A percentile compares a stretch with the other conserved stretches of the same genome.
phyloP scores from a whole-genome alignment of 306 rosid genomes.

The Quercus suber region DNA sequence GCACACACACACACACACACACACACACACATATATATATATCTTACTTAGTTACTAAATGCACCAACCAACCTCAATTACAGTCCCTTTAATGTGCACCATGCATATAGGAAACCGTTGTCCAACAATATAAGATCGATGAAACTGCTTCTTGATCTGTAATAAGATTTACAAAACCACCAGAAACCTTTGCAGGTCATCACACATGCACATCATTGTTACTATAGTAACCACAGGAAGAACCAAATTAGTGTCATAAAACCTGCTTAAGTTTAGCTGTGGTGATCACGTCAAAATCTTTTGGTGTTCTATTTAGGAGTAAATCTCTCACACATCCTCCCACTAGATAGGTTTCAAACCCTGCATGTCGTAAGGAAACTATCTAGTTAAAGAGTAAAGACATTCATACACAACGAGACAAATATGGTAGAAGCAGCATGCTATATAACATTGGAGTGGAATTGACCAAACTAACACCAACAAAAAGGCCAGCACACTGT shows the following conservation, averaged over 20 bases:
- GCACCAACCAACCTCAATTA: conserved; percentile 60
- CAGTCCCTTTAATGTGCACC: conserved; percentile 55
- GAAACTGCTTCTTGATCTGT: conserved; percentile 57
- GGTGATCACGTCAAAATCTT: conserved; percentile 91
- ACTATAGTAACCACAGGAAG: conserved; percentile 4
- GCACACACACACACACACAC: background rate
- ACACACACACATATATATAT: background rate
- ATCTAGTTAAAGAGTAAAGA: conserved; percentile 13
- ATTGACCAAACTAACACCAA: background rate
- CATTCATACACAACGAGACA: background rate
- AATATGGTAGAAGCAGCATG: background rate
- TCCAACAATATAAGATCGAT: conserved; percentile 52
- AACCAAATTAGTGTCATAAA: conserved; percentile 9
- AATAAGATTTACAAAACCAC: conserved; percentile 15
- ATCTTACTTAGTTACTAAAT: background rate
- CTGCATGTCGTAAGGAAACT: conserved; percentile 38
- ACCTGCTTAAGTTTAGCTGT: conserved; percentile 78
- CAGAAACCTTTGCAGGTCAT: background rate
- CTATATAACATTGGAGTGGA: background rate
- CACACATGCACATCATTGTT: background rate
- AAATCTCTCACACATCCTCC: conserved; percentile 98
- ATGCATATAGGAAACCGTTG: conserved; percentile 77
- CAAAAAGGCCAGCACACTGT: background rate
- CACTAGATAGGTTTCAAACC: conserved; percentile 83
- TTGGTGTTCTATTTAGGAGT: conserved; percentile 64